phyloP scores from a whole-genome alignment of 129 eudicot species.

The Glebionis coronaria region DNA sequence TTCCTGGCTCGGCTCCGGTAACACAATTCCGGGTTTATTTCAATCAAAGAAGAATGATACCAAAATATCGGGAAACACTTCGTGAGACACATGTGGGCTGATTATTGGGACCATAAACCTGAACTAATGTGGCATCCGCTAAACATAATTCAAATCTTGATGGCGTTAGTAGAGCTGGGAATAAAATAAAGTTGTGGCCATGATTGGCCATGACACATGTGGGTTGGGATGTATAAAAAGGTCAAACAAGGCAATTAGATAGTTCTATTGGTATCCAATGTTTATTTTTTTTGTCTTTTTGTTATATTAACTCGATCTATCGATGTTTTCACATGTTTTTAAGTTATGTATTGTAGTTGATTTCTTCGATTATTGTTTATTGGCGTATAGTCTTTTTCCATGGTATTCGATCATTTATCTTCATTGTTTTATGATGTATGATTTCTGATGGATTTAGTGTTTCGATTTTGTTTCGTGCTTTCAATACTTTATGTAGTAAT shows the following conservation, averaged over 20 bases:
- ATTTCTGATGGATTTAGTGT: too few relatives aligned
- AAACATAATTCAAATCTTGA: conserved; percentile 12
- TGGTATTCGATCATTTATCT: background rate
- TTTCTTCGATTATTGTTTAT: too few relatives aligned
- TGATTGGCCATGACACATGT: conserved; percentile 37
- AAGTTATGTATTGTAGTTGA: too few relatives aligned
- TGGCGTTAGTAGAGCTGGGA: conserved; percentile 21
- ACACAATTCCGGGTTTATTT: too few relatives aligned
- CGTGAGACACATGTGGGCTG: conserved; percentile 55
- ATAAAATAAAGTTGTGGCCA: conserved; percentile 48
- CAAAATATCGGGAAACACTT: conserved; percentile 19
- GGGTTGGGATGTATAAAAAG: too few relatives aligned
- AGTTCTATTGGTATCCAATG: conserved; percentile 45
- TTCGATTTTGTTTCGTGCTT: background rate
- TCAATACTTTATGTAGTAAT: background rate
- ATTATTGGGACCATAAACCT: too few relatives aligned
- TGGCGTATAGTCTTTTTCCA: background rate
- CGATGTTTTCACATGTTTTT: too few relatives aligned
- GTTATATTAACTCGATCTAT: too few relatives aligned
- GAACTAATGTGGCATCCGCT: conserved; percentile 24
- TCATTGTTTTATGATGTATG: background rate
- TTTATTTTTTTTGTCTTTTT: background rate
- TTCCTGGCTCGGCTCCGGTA: too few relatives aligned
- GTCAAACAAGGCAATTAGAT: conserved; percentile 42
- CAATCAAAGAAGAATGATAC: background rate